Conservation (phyloP, 352 stramenopile genomes). For the Globisporangium viniferum region DNA sequence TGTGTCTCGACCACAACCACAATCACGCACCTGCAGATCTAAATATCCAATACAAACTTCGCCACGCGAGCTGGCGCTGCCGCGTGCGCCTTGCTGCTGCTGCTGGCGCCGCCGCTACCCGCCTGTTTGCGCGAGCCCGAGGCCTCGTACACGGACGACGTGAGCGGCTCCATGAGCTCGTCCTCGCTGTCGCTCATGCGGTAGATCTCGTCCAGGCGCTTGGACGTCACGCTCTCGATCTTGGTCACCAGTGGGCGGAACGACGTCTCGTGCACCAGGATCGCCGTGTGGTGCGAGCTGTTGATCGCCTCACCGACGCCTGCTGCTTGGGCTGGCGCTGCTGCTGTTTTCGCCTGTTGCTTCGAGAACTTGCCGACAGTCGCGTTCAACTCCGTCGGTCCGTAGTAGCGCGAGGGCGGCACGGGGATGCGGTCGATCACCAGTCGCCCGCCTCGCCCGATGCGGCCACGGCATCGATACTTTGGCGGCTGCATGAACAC, state of each 20-base stretch:
- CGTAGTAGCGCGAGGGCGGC: constrained; percentile 50
- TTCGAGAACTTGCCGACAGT: constrained; percentile 25
- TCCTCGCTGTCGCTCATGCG: constrained; percentile 85
- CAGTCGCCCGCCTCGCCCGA: constrained; percentile 66
- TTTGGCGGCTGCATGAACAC: constrained; percentile 72
- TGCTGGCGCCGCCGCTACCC: constrained; percentile 16
- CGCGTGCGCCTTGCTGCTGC: constrained; percentile 14
- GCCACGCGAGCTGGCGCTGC: constrained; percentile 31
- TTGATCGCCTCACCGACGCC: constrained; percentile 33
- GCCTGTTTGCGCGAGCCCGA: constrained; percentile 31
- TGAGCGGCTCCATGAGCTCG: constrained; percentile 63
- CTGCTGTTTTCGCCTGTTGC: background rate
- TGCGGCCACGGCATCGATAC: constrained; percentile 65
- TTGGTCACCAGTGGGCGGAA: constrained; percentile 50
- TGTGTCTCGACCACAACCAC: background rate
- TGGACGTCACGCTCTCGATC: constrained; percentile 48
- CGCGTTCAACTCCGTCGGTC: constrained; percentile 41
- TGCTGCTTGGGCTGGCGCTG: constrained; percentile 15
- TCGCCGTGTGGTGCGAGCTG: constrained; percentile 43
- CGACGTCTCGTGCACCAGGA: constrained; percentile 64
- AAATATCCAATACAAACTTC: constrained; percentile 59
- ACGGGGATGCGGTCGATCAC: constrained; percentile 77
- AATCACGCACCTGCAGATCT: background rate
- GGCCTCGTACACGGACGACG: constrained; percentile 48
- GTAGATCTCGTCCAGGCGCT: constrained; percentile 77